Conservation (phyloP, 2,329 filamentous ascomycete genomes). For the Colletotrichum siamense region DNA sequence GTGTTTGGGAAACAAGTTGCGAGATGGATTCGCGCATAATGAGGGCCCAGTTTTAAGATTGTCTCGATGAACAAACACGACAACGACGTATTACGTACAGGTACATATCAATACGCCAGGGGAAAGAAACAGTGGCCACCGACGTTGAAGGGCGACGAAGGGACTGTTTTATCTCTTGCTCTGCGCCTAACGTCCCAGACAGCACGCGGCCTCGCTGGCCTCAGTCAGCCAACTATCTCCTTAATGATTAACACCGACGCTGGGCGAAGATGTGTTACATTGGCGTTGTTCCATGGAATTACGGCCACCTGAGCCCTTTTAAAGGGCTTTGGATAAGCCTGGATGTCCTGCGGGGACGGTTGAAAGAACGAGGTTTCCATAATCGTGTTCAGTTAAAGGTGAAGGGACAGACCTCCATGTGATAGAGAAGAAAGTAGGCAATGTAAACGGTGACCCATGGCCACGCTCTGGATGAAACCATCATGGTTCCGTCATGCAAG, state of each 20-base stretch:
- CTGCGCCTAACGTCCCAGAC: not conserved
- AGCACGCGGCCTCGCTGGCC: not conserved
- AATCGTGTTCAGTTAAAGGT: too few species aligned
- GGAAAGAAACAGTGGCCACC: not conserved
- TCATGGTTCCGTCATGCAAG: too few species aligned
- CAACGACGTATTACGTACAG: not conserved
- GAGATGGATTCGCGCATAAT: not conserved
- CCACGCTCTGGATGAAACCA: not conserved
- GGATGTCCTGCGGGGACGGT: fast-evolving
- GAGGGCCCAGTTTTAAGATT: not conserved
- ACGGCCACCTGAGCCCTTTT: not conserved
- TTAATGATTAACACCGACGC: fast-evolving
- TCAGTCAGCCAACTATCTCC: not conserved
- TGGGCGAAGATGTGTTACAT: not conserved
- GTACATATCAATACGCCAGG: not conserved
- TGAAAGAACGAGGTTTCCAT: not conserved
- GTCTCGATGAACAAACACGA: not conserved
- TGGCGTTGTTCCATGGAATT: not conserved
- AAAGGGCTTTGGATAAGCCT: not conserved
- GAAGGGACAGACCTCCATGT: too few species aligned
- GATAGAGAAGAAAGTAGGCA: not conserved
- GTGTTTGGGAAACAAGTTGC: not conserved
- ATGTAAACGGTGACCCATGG: not conserved
- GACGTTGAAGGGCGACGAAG: not conserved
- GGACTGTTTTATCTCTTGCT: not conserved